Base-by-base conservation (phyloP, 257 asterid species). In the Capsicum baccatum region DNA sequence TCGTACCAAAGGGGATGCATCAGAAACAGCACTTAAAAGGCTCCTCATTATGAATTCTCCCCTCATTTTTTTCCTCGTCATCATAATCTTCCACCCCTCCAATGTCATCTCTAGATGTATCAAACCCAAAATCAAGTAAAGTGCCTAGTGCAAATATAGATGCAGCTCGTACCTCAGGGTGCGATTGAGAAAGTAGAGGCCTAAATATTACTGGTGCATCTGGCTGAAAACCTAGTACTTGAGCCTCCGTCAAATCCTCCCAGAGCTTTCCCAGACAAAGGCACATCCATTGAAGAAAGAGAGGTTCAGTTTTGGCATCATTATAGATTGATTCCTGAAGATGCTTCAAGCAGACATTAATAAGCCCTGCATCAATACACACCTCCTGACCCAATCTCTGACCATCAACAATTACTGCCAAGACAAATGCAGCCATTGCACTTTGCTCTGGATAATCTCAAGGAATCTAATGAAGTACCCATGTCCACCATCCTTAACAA, bases 351-450 rank as follows among this genome's bases (percentile, higher is more conserved):
- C 99, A 94, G 66, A 93, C 94, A 79, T 93, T 91, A 83, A 94
- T 86, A 39, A 97, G 92, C 84, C 88, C 93, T 79, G 99, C 94
- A 91, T 92, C 98, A 88, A 90, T 87, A 88, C 99, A 97, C 74
- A 94, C 92, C 87, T 95, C 97, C 92, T 97, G 99, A 69, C 99
- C 99, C 85, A 91, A 88, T 89, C 95, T 93, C 87, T 95, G 97
- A 86, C 98, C 96, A 90, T 97, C 99, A 81, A 95, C 98, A 91
- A 95, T 94, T 84, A 97, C 99, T 56, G 99, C 97, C 91, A 97
- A 88, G 68, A 94, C 99, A 91, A 97, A 97, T 74, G 99, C 99
- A 91, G 99, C 98, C 99, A 97, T 97, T 73, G 99, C 99, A 70
- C 99, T 96, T 89, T 97, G 99, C 89, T 97, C 99, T 14, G 99